Conservation (phyloP, 176 grass and related monocot species). For the Eragrostis nindensis region DNA sequence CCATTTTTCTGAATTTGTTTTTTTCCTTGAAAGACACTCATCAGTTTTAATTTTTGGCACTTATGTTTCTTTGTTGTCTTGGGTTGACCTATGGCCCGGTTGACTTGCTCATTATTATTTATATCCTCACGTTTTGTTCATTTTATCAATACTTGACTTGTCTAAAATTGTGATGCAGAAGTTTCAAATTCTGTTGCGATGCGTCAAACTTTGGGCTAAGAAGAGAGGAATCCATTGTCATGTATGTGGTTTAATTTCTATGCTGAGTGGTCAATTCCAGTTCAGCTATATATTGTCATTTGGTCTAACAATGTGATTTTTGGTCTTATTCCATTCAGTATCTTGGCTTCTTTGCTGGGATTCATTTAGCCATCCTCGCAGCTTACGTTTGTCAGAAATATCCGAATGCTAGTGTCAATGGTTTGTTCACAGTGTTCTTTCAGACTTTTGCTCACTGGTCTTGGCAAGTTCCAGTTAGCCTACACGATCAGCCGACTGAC, state of each 20-base stretch:
- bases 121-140: not conserved
- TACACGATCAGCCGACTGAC: slow-evolving; percentile 41
- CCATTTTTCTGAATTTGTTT: too few species aligned
- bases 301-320: slow-evolving; percentile 10
- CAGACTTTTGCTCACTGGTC: slow-evolving; percentile 65
- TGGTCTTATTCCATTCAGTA: slow-evolving; percentile 43
- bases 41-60: not conserved
- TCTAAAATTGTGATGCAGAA: slow-evolving; percentile 47
- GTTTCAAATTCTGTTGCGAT: slow-evolving; percentile 63
- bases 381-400: slow-evolving; percentile 65
- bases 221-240: slow-evolving; percentile 68
- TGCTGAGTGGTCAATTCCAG: not conserved
- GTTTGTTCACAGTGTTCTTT: slow-evolving; percentile 61
- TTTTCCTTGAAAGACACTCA: not conserved
- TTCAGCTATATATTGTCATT: slow-evolving; percentile 19
- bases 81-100: slow-evolving; percentile 6
- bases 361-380: slow-evolving; percentile 69
- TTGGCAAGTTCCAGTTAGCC: slow-evolving; percentile 62
- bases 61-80: slow-evolving; percentile 16
- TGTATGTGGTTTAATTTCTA: slow-evolving; percentile 45
- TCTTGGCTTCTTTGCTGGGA: slow-evolving; percentile 76
- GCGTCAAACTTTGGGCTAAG: slow-evolving; percentile 74
- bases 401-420: slow-evolving; percentile 54
- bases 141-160: slow-evolving; percentile 22
- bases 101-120: slow-evolving; percentile 6